phyloP scores from a whole-genome alignment of 345 rosid species.

The Eucalyptus pumila region DNA sequence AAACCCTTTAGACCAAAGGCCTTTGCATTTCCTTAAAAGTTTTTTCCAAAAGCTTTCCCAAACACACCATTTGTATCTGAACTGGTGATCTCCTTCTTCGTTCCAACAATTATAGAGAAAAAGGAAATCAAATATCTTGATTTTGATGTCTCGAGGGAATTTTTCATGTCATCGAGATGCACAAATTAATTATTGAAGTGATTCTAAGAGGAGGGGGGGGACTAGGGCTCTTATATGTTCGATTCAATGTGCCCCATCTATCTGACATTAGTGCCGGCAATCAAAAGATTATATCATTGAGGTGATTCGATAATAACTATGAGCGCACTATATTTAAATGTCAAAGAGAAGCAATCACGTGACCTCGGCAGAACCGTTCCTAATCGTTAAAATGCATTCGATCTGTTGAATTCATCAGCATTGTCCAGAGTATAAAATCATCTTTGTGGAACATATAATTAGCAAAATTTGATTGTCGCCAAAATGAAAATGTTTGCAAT shows the following conservation, averaged over 20 bases:
- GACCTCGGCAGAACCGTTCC: not conserved
- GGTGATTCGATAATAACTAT: not conserved
- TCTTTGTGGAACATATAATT: accelerated
- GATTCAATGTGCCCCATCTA: not conserved
- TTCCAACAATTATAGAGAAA: not conserved
- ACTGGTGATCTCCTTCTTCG: not conserved
- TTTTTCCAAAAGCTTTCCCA: too few species aligned
- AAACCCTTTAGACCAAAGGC: too few species aligned
- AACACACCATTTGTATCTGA: not conserved
- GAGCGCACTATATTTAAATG: not conserved
- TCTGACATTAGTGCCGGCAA: not conserved
- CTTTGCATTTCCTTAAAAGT: too few species aligned
- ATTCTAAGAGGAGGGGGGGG: not conserved
- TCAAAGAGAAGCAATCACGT: not conserved
- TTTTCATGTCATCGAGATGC: not conserved
- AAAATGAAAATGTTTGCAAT: not conserved
- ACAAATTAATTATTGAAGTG: not conserved
- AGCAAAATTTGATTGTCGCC: not conserved
- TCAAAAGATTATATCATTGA: not conserved
- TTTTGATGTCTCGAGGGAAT: not conserved
- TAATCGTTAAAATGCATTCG: not conserved
- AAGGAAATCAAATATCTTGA: not conserved
- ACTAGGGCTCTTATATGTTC: not conserved
- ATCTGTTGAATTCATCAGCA: not conserved
- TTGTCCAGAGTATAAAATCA: not conserved